Base-by-base conservation (phyloP, 78 protist genomes). In the Dictyostelium discoideum region DNA sequence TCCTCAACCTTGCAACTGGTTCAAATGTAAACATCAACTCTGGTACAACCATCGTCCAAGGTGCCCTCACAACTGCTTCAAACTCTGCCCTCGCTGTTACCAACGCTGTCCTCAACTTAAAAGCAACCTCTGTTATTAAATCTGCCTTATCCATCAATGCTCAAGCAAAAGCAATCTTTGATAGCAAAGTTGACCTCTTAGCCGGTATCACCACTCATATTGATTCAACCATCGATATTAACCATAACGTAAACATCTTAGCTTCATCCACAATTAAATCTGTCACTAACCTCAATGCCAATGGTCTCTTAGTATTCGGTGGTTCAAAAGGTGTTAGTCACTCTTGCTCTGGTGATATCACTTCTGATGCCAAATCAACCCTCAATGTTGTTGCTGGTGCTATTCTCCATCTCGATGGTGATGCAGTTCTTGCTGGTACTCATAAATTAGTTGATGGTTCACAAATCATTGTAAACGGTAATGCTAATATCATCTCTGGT, bases 41-140 rank as follows among this genome's bases (percentile, higher is more conserved):
- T 57, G 92, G 92, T 86, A 86, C 65, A 11, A 42, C 85, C 13
- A 14, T 77, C 24, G 65, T 86, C 29, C 22, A 37, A 6, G 92
- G 92, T 86, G 46, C 85, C 6, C 44, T 57, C 48, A 50, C 60
- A 39, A 40, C 74, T 40, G 77, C 48, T 40, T 5, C 79, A 5
- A 40, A 77, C 29, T 54, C 92, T 18, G 40, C 37, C 10, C 22
- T 69, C 63, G 46, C 92, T 24, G 84, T 86, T n/a, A 86, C 92
- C 76, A 86, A 86, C 79, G 84, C 85, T 2, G 44, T 54, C 60
- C 85, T 86, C 76, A 18, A 77, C 48, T 22, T 86, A 7, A 86
- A 86, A 79, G 54, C 39, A 13, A 63, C 57, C 10, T 18, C 85
- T 39, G 42, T 50, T 5, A 22, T 74, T 20, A 72, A 86, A 6